phyloP scores from a whole-genome alignment of 1,284 basidiomycete genomes.

The Naganishia liquefaciens region DNA sequence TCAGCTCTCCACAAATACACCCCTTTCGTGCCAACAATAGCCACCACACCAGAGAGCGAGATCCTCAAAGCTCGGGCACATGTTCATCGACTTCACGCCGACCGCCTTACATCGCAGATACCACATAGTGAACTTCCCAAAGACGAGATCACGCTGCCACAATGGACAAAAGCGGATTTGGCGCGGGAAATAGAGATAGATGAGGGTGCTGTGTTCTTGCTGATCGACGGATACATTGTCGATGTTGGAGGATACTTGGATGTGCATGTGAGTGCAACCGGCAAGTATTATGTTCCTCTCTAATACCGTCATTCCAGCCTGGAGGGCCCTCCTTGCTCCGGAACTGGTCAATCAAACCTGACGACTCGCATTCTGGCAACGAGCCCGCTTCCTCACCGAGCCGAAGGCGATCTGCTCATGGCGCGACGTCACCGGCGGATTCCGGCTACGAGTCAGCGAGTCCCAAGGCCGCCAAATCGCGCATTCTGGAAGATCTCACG shows the following conservation, averaged over 20 bases:
- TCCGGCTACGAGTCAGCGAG: conserved; percentile 41
- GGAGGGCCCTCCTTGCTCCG: conserved; percentile 60
- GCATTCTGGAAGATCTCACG: conserved; percentile 17
- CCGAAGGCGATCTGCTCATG: conserved; percentile 13
- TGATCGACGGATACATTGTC: conserved; percentile 66
- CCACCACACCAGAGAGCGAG: conserved; percentile 63
- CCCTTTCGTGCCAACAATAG: conserved; percentile 57
- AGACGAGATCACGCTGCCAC: conserved; percentile 39
- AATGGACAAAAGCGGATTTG: conserved; percentile 40
- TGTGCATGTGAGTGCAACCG: conserved; percentile 62
- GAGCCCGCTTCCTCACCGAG: background rate
- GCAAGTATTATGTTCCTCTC: background rate
- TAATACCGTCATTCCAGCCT: conserved; percentile 54
- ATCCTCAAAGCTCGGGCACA: conserved; percentile 61
- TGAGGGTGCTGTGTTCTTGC: conserved; percentile 52
- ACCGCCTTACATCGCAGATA: conserved; percentile 39
- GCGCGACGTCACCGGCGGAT: conserved; percentile 32
- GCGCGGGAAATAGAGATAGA: conserved; percentile 52
- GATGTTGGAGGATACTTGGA: conserved; percentile 66
- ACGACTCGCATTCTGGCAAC: background rate
- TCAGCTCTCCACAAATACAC: conserved; percentile 61
- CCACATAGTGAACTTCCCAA: conserved; percentile 35
- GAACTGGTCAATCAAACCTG: conserved; percentile 54
- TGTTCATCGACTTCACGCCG: conserved; percentile 59
- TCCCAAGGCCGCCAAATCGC: conserved; percentile 17